Evolutionary conservation across 352 stramenopile species (phyloP).

Genomic region (Phytophthora foliorum): DNA sequence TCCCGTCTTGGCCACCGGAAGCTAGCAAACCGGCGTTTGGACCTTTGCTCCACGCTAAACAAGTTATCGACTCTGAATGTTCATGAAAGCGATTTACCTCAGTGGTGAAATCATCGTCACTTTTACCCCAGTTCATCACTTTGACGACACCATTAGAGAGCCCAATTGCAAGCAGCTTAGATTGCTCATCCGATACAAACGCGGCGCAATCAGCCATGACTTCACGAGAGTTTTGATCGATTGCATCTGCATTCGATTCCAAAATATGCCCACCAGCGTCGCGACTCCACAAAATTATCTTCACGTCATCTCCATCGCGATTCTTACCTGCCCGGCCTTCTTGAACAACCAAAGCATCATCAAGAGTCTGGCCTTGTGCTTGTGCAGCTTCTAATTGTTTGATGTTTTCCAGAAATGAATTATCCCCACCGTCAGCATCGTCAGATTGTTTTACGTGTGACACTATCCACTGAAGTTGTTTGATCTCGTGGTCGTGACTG

Average conservation of each 20-base stretch:
- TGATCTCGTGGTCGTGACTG: constrained; percentile 49
- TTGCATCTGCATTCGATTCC: constrained; percentile 48
- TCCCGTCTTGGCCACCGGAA: constrained; percentile 57
- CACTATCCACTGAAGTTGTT: constrained; percentile 58
- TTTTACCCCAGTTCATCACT: constrained; percentile 26
- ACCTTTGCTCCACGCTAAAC: constrained; percentile 50
- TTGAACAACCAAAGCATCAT: constrained; percentile 57
- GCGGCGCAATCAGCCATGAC: constrained; percentile 27
- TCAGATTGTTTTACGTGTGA: constrained; percentile 1
- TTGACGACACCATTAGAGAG: constrained; percentile 57
- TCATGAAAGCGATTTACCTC: constrained; percentile 51
- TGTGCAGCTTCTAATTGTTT: constrained; percentile 64
- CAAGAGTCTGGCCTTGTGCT: constrained; percentile 51
- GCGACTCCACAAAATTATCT: constrained; percentile 63
- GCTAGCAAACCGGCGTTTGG: constrained; percentile 38
- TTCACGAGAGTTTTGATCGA: constrained; percentile 37
- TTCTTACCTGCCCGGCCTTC: constrained; percentile 18
- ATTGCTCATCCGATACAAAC: constrained; percentile 43
- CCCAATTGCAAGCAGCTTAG: constrained; percentile 48
- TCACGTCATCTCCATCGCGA: constrained; percentile 22
- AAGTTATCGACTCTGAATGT: constrained; percentile 55
- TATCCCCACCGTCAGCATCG: not conserved
- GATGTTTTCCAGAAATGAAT: constrained; percentile 58
- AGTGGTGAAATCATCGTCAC: not conserved
- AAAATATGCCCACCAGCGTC: constrained; percentile 42